A percentile compares a stretch with the other conserved stretches of the same genome.
These are phyloP conservation scores for Cyberlindnera mississippiensis DNA, from an alignment of 805 yeast genomes.

Conservation along the genomic window DNA sequence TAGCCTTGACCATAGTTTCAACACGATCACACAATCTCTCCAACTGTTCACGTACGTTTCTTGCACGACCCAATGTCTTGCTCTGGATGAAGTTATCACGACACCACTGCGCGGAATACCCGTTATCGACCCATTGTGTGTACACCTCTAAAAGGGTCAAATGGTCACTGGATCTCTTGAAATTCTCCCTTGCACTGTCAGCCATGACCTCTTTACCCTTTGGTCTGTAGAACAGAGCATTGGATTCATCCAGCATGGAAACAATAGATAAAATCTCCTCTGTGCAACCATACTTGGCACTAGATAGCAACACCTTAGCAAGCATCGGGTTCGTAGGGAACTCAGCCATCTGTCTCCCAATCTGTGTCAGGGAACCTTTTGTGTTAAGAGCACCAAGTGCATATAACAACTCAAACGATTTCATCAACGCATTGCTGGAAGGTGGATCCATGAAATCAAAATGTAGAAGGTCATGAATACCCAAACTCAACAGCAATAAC, in stretches of 20 bases:
- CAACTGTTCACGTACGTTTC: slow-evolving; percentile 70
- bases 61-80: slow-evolving; percentile 62
- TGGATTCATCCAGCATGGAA: slow-evolving; percentile 79
- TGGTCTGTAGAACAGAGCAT: slow-evolving; percentile 67
- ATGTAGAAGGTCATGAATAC: slow-evolving; percentile 73
- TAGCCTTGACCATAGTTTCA: slow-evolving; percentile 37
- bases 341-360: slow-evolving; percentile 84
- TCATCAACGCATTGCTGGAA: slow-evolving; percentile 61
- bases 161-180: slow-evolving; percentile 66
- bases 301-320: slow-evolving; percentile 67
- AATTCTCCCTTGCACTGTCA: slow-evolving; percentile 55
- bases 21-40: slow-evolving; percentile 53
- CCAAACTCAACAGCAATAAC: slow-evolving; percentile 72
- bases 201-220: slow-evolving; percentile 63
- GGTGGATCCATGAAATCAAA: slow-evolving; percentile 95
- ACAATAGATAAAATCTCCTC: slow-evolving; percentile 69
- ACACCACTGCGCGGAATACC: slow-evolving; percentile 77
- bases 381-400: slow-evolving; percentile 83
- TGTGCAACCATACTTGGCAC: slow-evolving; percentile 58
- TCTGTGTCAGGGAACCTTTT: slow-evolving; percentile 68
- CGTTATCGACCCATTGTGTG: slow-evolving; percentile 69
- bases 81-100: slow-evolving; percentile 77
- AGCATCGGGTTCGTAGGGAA: slow-evolving; percentile 91
- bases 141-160: slow-evolving; percentile 69
- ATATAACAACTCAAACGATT: slow-evolving; percentile 77